These are phyloP conservation scores for Trametes sanguinea DNA, from an alignment of 768 basidiomycete species.

Conservation along the genomic window DNA sequence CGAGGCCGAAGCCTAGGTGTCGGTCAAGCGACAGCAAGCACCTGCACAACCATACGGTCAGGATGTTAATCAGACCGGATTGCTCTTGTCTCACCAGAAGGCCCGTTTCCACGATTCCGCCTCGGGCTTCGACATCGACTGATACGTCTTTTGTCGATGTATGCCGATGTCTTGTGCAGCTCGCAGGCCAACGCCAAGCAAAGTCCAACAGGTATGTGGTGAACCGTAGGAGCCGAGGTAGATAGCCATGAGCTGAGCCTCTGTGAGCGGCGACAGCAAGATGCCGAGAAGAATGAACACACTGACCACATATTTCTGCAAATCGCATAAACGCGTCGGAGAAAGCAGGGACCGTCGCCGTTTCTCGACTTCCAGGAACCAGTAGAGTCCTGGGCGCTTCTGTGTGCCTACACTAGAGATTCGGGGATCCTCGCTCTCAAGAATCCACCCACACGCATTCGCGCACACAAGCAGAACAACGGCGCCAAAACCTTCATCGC, in stretches of 20 bases:
- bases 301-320: slow-evolving; percentile 17
- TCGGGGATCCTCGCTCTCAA: slow-evolving; percentile 49
- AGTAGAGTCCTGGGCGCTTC: slow-evolving; percentile 45
- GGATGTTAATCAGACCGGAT: not conserved
- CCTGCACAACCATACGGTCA: slow-evolving; percentile 33
- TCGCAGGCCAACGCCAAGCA: slow-evolving; percentile 50
- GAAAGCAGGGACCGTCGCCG: slow-evolving; percentile 36
- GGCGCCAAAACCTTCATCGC: slow-evolving; percentile 47
- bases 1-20: slow-evolving; percentile 47
- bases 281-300: too few relatives aligned
- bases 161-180: slow-evolving; percentile 68
- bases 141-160: slow-evolving; percentile 65
- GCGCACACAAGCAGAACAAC: slow-evolving; percentile 60
- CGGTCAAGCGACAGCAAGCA: slow-evolving; percentile 47
- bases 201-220: slow-evolving; percentile 14
- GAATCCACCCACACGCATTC: slow-evolving; percentile 41
- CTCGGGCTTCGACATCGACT: slow-evolving; percentile 47
- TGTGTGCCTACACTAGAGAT: slow-evolving; percentile 33
- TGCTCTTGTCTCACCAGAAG: slow-evolving; percentile 54
- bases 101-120: slow-evolving; percentile 79
- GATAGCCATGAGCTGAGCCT: slow-evolving; percentile 9
- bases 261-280: too few relatives aligned
- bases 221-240: slow-evolving; percentile 13
- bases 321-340: slow-evolving; percentile 6
- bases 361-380: slow-evolving; percentile 42